These are phyloP conservation scores for Malassezia sympodialis DNA, from an alignment of 1,284 basidiomycete species.

Conservation along the genomic window DNA sequence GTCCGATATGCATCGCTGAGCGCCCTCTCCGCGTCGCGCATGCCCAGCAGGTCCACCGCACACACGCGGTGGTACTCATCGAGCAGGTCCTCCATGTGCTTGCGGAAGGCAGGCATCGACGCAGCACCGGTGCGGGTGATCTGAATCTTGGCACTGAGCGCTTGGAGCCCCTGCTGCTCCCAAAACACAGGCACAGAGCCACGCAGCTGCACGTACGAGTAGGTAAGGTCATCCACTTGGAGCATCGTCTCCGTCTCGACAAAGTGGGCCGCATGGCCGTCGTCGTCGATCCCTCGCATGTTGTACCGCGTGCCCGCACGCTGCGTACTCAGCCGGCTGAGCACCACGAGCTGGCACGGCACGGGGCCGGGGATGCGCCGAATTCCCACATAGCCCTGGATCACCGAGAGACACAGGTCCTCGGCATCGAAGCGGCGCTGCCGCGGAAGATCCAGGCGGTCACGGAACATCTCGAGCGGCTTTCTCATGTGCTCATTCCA, in stretches of 20 bases:
- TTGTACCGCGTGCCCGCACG: slow-evolving; percentile 94
- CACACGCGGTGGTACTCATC: slow-evolving; percentile 37
- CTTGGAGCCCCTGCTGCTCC: slow-evolving; percentile 82
- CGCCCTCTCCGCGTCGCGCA: slow-evolving; percentile 69
- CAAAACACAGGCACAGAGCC: slow-evolving; percentile 78
- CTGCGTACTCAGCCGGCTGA: slow-evolving; percentile 79
- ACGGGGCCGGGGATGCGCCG: not conserved
- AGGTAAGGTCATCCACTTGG: slow-evolving; percentile 67
- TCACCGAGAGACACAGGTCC: slow-evolving; percentile 54
- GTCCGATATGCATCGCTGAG: slow-evolving; percentile 65
- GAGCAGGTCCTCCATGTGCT: slow-evolving; percentile 71
- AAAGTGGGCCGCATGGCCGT: slow-evolving; percentile 93
- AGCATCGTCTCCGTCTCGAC: slow-evolving; percentile 93
- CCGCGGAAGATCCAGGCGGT: slow-evolving; percentile 57
- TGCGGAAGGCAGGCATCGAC: slow-evolving; percentile 88
- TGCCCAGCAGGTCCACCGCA: slow-evolving; percentile 43
- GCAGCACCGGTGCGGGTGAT: slow-evolving; percentile 68
- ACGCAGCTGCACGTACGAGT: slow-evolving; percentile 83
- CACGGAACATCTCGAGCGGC: slow-evolving; percentile 69
- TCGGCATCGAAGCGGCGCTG: slow-evolving; percentile 56
- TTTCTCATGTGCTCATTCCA: slow-evolving; percentile 77
- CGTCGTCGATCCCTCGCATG: slow-evolving; percentile 92
- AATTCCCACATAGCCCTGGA: slow-evolving; percentile 73
- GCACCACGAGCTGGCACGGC: slow-evolving; percentile 61
- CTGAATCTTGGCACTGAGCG: slow-evolving; percentile 37